These are phyloP conservation scores for Acer saccharum DNA, from an alignment of 345 rosid species.

Conservation along the genomic window DNA sequence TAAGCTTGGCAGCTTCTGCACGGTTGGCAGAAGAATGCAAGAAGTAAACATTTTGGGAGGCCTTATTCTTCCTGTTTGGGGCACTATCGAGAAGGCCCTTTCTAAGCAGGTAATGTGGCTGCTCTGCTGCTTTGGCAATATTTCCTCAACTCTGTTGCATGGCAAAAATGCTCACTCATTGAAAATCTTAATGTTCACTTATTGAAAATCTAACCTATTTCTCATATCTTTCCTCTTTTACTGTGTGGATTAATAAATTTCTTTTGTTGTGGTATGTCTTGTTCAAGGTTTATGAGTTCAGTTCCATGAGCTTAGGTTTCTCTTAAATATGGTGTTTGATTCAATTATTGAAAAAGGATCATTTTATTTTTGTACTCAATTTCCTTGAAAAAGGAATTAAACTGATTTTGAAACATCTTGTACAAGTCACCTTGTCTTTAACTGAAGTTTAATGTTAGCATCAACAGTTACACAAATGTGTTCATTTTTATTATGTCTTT, in stretches of 20 bases:
- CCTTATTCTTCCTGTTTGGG: slow-evolving; percentile 97
- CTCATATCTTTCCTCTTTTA: background rate
- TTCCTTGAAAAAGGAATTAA: background rate
- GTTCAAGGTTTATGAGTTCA: background rate
- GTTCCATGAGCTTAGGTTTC: background rate
- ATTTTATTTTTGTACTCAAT: background rate
- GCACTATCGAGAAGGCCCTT: slow-evolving; percentile 93
- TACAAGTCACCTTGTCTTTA: background rate
- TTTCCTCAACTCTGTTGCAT: background rate
- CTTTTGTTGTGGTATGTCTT: background rate
- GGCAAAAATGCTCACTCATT: background rate
- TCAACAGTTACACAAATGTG: background rate
- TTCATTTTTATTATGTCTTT: too few relatives aligned
- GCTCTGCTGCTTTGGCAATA: background rate
- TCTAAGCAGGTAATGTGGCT: slow-evolving; percentile 71
- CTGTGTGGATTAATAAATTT: background rate
- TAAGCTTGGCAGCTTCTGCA: slow-evolving; percentile 84
- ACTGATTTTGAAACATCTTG: background rate
- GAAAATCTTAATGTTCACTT: too few relatives aligned
- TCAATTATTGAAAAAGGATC: background rate
- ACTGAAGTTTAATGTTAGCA: background rate
- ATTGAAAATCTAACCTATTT: background rate
- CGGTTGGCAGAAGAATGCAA: slow-evolving; percentile 93
- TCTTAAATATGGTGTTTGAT: too few relatives aligned
- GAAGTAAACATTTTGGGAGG: slow-evolving; percentile 97